Base-by-base conservation (phyloP, 1,284 basidiomycete genomes). In the Cutaneotrichosporon spelunceum region DNA sequence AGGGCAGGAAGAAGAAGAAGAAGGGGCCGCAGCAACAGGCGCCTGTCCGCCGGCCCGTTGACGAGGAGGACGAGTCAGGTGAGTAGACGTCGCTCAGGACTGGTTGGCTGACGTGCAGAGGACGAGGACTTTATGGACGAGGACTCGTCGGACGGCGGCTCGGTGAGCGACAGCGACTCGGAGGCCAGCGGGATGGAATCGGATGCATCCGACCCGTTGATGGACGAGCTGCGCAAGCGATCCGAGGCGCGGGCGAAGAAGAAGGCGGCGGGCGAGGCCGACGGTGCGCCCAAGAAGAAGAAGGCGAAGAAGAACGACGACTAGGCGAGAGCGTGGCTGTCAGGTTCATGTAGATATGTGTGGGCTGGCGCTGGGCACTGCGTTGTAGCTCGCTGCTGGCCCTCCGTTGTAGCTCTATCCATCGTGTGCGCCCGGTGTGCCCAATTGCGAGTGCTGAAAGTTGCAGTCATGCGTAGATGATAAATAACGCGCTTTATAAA, bases 111-210 rank as follows among this genome's bases (percentile, higher is more conserved):
- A 27, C 49, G 33, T 4, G 39, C 68, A 81, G 82, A 83, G 77
- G 88, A 89, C 72, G 94, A 93, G 75, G 93, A 96, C 80, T 98
- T 98, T 83, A 79, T 87, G 67, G 92, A 87, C 4, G 89, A 88
- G 26, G 89, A 88, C 23, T 88, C 83, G 0, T 90, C 89, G 0
- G 93, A 95, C 72, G 84, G 82, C 57, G 92, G 93, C 24, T 94
- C 91, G 4, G 91, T 91, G 0, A 87, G 85, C 30, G 88, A 87
- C 29, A 85, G 82, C 44, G 90, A 89, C 62, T 87, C 86, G 0
- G 88, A 84, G 11, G 73, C 65, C 23, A 53, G 53, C n/a, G 66
- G 60, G 16, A 58, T 58, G 14, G 89, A 85, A 11, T 81, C 85
- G 9, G 76, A 74, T 53, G 78, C 73, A 3, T 74, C 71, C 53